phyloP scores from a whole-genome alignment of 108 stramenopile species.

The Fragilariopsis cylindrus region DNA sequence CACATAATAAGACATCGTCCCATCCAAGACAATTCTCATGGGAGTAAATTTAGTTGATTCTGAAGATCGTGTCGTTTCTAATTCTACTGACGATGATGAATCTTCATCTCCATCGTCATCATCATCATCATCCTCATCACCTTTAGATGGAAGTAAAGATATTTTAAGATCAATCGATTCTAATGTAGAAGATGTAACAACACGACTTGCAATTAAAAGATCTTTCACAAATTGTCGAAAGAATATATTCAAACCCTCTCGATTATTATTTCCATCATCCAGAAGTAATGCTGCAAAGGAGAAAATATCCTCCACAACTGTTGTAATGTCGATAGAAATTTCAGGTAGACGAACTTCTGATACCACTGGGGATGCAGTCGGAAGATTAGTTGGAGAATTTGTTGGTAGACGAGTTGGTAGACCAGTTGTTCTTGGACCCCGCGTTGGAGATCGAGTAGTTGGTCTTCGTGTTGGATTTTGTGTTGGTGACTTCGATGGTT shows the following conservation, averaged over 20 bases:
- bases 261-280: neutral
- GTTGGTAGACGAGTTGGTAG: neutral
- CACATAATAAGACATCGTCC: neutral
- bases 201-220: slow-evolving; percentile 2
- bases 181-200: neutral
- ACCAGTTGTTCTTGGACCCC: neutral
- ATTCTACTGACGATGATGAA: neutral
- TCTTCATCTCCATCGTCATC: neutral
- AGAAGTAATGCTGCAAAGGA: slow-evolving; percentile 4
- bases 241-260: neutral
- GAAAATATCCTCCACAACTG: slow-evolving; percentile 8
- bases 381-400: neutral
- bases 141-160: neutral
- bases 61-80: neutral
- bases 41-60: neutral
- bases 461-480: neutral
- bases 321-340: neutral
- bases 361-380: neutral
- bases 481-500: neutral
- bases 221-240: neutral
- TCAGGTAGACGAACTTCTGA: neutral
- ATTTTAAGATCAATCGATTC: neutral
- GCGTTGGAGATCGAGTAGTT: neutral
- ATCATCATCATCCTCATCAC: neutral
- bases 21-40: slow-evolving; percentile 6